Evolutionary conservation across 495 filamentous ascomycete genomes (phyloP).

Genomic region (Penicilliopsis zonata): DNA sequence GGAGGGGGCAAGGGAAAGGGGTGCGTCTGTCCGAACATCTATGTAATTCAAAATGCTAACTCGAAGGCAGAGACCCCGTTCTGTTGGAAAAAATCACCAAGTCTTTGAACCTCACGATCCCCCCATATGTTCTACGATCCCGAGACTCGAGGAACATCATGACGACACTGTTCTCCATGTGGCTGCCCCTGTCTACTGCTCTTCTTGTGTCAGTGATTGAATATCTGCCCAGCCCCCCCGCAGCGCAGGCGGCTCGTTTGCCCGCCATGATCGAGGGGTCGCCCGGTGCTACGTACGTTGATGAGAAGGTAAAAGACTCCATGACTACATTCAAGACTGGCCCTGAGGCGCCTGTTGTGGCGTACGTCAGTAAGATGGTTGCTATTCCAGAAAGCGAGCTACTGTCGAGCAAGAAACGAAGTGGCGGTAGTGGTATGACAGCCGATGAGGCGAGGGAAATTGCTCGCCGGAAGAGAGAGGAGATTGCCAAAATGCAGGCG

Average conservation of each 20-base stretch:
- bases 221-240: conserved; percentile 73
- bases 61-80: conserved; percentile 49
- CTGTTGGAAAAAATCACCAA: conserved; percentile 92
- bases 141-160: conserved; percentile 74
- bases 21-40: conserved; percentile 30
- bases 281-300: conserved; percentile 61
- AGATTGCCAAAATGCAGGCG: conserved; percentile 67
- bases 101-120: conserved; percentile 71
- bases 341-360: conserved; percentile 66
- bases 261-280: conserved; percentile 70
- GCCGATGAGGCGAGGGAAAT: conserved; percentile 83
- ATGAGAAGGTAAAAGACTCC: conserved; percentile 55
- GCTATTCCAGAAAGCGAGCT: conserved; percentile 87
- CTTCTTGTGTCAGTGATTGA: conserved; percentile 87
- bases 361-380: conserved; percentile 98
- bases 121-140: conserved; percentile 72
- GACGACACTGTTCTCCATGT: conserved; percentile 73
- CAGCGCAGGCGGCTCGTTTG: conserved; percentile 73
- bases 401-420: conserved; percentile 57
- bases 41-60: conserved; percentile 16
- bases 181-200: conserved; percentile 90
- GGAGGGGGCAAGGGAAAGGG: conserved; percentile 74
- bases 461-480: conserved; percentile 76
- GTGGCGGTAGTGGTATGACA: conserved; percentile 48
- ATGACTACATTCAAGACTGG: conserved; percentile 67